phyloP scores from a whole-genome alignment of 768 basidiomycete genomes.

The Pluteus cervinus region DNA sequence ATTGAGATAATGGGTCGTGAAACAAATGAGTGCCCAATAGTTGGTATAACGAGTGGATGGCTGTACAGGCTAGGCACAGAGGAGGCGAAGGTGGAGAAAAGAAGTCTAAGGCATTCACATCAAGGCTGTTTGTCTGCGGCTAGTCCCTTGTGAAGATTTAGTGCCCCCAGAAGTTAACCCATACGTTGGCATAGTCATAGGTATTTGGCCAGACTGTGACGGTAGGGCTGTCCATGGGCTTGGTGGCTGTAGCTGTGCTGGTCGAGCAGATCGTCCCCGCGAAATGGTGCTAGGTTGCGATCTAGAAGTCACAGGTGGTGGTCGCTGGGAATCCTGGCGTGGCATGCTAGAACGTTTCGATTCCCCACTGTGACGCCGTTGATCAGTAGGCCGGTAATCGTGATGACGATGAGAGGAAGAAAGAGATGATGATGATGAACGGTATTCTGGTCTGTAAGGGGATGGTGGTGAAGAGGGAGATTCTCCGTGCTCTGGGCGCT shows the following conservation, averaged over 20 bases:
- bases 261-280: constrained; percentile 20
- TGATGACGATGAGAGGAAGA: constrained; percentile 7
- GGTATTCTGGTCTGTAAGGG: constrained; percentile 13
- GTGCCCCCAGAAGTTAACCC: no score
- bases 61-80: no score
- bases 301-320: constrained; percentile 7
- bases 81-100: no score
- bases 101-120: no score
- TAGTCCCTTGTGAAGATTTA: no score
- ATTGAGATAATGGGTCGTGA: no score
- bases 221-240: constrained; percentile 41
- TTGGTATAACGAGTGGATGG: no score
- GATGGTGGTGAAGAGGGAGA: neutral
- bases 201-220: constrained; percentile 22
- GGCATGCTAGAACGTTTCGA: constrained; percentile 5
- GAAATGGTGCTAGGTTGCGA: constrained; percentile 5
- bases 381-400: constrained; percentile 2
- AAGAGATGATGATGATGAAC: constrained; percentile 12
- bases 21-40: no score
- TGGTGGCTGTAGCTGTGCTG: constrained; percentile 21
- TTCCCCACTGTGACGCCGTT: constrained; percentile 1
- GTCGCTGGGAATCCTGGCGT: neutral
- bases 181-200: constrained; percentile 21
- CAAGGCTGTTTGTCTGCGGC: constrained; percentile 2
- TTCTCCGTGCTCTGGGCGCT: constrained; percentile 17